phyloP scores from a whole-genome alignment of 1,139 yeast species.

The Yarrowia galli region DNA sequence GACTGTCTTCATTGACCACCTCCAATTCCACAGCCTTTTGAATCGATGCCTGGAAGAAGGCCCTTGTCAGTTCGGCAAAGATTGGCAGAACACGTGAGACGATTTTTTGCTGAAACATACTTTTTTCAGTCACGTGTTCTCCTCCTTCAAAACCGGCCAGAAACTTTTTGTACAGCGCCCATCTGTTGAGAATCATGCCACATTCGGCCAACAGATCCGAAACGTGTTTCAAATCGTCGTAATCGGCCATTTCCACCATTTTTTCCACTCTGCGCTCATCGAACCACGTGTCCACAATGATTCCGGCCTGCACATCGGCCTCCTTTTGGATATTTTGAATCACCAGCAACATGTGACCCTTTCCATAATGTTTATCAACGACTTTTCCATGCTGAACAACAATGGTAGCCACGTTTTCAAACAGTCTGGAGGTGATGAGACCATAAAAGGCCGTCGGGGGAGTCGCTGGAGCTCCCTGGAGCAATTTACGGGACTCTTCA shows the following conservation, averaged over 20 bases:
- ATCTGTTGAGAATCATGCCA: constrained; percentile 78
- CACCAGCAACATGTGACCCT: constrained; percentile 68
- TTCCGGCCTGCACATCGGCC: constrained; percentile 88
- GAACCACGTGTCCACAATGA: constrained; percentile 85
- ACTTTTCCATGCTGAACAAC: constrained; percentile 85
- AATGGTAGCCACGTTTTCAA: constrained; percentile 85
- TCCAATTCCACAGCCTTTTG: constrained; percentile 30
- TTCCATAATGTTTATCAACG: constrained; percentile 74
- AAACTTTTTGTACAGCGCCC: constrained; percentile 85
- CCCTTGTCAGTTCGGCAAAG: background rate
- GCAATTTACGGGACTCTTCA: constrained; percentile 71
- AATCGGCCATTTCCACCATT: constrained; percentile 45
- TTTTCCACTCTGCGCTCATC: constrained; percentile 61
- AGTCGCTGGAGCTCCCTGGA: constrained; percentile 52
- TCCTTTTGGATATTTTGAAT: constrained; percentile 80
- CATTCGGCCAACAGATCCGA: constrained; percentile 70
- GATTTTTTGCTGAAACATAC: constrained; percentile 17
- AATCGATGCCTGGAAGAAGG: constrained; percentile 9
- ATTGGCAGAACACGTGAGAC: constrained; percentile 2
- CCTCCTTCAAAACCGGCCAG: constrained; percentile 53
- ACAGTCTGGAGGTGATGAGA: constrained; percentile 72
- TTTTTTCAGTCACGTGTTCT: constrained; percentile 6
- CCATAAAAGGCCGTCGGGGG: constrained; percentile 61
- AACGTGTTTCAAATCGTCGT: constrained; percentile 59
- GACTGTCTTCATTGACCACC: constrained; percentile 15